A percentile compares a stretch with the other conserved stretches of the same genome.
phyloP scores from a whole-genome alignment of 108 stramenopile genomes.

The Discostella pseudostelligera region DNA sequence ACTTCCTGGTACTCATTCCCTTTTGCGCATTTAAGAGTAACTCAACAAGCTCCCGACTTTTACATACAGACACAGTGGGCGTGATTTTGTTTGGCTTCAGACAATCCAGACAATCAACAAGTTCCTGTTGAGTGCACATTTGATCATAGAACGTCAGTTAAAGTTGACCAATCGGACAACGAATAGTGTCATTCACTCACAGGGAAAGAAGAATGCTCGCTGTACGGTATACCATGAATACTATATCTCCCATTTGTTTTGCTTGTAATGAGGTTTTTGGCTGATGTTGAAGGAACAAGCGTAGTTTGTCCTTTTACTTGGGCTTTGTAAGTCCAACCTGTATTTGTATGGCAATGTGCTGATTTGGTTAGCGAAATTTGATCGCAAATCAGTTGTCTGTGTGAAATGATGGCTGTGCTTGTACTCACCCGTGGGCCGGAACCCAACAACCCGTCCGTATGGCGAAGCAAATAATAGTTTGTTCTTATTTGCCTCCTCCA shows the following conservation, averaged over 20 bases:
- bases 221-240: conserved; percentile 87
- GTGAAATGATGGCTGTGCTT: too few species aligned
- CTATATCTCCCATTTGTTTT: conserved; percentile 51
- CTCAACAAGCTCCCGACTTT: conserved; percentile 69
- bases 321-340: conserved; percentile 39
- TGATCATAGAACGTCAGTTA: too few species aligned
- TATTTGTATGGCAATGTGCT: not conserved
- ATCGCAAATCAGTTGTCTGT: not conserved
- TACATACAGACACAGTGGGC: conserved; percentile 78
- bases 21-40: conserved; percentile 45
- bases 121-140: conserved; percentile 40
- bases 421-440: conserved; percentile 61
- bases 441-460: conserved; percentile 61
- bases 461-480: conserved; percentile 46
- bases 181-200: conserved; percentile 3
- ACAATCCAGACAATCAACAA: conserved; percentile 77
- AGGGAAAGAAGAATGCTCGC: conserved; percentile 85
- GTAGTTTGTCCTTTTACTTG: conserved; percentile 21
- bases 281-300: conserved; percentile 8
- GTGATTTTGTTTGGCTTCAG: conserved; percentile 71
- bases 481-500: conserved; percentile 48
- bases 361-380: not conserved
- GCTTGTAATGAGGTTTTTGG: conserved; percentile 45
- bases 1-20: not conserved
- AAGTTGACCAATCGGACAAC: too few species aligned